Evolutionary conservation across 2,329 filamentous ascomycete species (phyloP), one percentile per base, ranked within the genome.

Genomic region (Beauveria australis): DNA sequence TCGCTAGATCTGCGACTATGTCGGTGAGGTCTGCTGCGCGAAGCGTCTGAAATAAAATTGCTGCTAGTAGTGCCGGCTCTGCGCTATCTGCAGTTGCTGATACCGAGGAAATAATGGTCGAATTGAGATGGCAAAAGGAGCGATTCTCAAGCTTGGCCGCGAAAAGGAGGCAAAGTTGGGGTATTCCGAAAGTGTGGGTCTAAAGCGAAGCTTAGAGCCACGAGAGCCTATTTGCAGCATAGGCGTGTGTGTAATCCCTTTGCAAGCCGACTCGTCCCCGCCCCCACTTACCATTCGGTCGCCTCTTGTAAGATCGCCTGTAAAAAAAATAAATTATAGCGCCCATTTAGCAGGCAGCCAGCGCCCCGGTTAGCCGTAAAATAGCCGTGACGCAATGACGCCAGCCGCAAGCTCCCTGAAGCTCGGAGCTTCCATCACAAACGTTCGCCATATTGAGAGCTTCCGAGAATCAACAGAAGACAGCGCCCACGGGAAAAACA

Each of bases 171-270:
- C 53, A 14, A 51, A 59, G 33, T 48, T 33, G 28, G 18, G 47
- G 56, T 37, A 47, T 16, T 18, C 47, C 33, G 55, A 51, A 58
- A 59, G 56, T 59, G 56, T 59, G 56, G 56, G 56, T 59, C 56
- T 12, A 19, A 3, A n/a, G 2, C 47, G 22, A 37, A 37, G 33
- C 33, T 37, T 37, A 14, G 30, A 33, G 12, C 33, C 33, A 30
- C 8, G 8, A 30, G 28, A 30, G 28, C 28, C 28, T 30, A 30
- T 30, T 30, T 30, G 28, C 28, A 28, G 26, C 8, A 28, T 14
- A 28, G 26, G 5, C 8, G 0, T 5, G 30, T 33, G 12, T 33
- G 12, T 33, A 14, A 33, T 5, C 30, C 18, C 30, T 5, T 33
- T 37, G 33, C 12, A 37, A 16, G 33, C 33, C 10, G 12, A 37